Percentiles rank a stretch among this genome's conserved stretches.
Conservation (phyloP, 2,329 filamentous ascomycete species). For the Fusarium sp. region DNA sequence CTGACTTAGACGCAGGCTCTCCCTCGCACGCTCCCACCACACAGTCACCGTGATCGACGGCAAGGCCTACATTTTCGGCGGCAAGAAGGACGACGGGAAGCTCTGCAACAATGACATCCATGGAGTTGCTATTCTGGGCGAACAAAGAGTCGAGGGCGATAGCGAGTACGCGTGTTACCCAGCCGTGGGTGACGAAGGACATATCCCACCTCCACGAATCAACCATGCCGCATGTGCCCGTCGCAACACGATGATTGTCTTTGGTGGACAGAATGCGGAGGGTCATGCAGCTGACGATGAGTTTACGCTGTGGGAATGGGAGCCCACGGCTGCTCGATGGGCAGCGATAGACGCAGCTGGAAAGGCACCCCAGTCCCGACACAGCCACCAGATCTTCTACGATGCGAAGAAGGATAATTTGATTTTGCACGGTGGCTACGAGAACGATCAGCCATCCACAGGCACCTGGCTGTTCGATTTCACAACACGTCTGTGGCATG, state of each 20-base stretch:
- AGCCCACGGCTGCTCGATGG: conserved; percentile 18
- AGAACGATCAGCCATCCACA: neutral
- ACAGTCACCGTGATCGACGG: conserved; percentile 26
- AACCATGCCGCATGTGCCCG: conserved; percentile 32
- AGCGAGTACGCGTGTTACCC: conserved; percentile 38
- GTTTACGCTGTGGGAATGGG: conserved; percentile 34
- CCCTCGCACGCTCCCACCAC: conserved; percentile 32
- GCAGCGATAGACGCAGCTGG: conserved; percentile 16
- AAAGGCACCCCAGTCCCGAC: conserved; percentile 8
- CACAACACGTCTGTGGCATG: conserved; percentile 18
- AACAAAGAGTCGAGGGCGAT: neutral
- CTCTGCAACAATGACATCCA: conserved; percentile 34
- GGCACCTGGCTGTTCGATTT: conserved; percentile 39
- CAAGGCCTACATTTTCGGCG: conserved; percentile 38
- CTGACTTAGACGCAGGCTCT: neutral
- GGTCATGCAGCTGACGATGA: conserved; percentile 17
- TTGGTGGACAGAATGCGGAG: conserved; percentile 21
- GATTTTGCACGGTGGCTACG: conserved; percentile 28
- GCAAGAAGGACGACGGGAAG: conserved; percentile 22
- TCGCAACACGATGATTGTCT: conserved; percentile 21
- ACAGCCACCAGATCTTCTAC: conserved; percentile 30
- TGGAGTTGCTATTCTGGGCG: conserved; percentile 10
- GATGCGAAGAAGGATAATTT: conserved; percentile 23
- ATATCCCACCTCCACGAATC: conserved; percentile 3
- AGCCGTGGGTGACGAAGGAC: conserved; percentile 18